phyloP scores from a whole-genome alignment of 371 early-diverging fungal genomes.

The Rhizopus arrhizus region DNA sequence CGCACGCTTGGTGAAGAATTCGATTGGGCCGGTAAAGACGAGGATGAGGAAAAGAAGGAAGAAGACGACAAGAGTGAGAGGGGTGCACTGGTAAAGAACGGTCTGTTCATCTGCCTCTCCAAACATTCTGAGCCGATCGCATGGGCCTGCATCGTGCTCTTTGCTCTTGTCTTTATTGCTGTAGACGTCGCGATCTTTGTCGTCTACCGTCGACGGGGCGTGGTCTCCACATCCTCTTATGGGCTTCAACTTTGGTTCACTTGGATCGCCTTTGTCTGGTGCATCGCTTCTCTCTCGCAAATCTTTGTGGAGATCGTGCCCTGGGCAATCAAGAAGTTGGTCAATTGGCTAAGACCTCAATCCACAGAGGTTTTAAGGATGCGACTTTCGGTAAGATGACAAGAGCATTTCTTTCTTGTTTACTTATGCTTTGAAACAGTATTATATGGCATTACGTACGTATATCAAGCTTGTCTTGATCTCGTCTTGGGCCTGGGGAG shows the following conservation, averaged over 20 bases:
- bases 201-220: constrained; percentile 19
- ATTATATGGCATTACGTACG: constrained; percentile 47
- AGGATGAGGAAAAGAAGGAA: constrained; percentile 22
- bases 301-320: constrained; percentile 43
- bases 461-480: constrained; percentile 42
- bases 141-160: constrained; percentile 38
- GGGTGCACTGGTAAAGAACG: constrained; percentile 13
- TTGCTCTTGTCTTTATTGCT: constrained; percentile 37
- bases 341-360: constrained; percentile 35
- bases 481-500: constrained; percentile 51
- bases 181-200: constrained; percentile 42
- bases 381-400: constrained; percentile 43
- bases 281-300: constrained; percentile 37
- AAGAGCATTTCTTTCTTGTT: background rate
- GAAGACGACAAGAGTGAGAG: constrained; percentile 36
- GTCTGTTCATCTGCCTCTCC: constrained; percentile 39
- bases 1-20: constrained; percentile 35
- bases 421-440: constrained; percentile 24
- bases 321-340: constrained; percentile 42
- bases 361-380: constrained; percentile 50
- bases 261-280: constrained; percentile 50
- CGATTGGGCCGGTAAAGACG: constrained; percentile 48
- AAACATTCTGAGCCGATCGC: constrained; percentile 42
- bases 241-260: constrained; percentile 50
- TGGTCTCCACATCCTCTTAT: constrained; percentile 27